A percentile compares a stretch with the other conserved stretches of the same genome.
Evolutionary conservation across 768 basidiomycete genomes (phyloP).

Genomic region (Tephrocybe sp.): DNA sequence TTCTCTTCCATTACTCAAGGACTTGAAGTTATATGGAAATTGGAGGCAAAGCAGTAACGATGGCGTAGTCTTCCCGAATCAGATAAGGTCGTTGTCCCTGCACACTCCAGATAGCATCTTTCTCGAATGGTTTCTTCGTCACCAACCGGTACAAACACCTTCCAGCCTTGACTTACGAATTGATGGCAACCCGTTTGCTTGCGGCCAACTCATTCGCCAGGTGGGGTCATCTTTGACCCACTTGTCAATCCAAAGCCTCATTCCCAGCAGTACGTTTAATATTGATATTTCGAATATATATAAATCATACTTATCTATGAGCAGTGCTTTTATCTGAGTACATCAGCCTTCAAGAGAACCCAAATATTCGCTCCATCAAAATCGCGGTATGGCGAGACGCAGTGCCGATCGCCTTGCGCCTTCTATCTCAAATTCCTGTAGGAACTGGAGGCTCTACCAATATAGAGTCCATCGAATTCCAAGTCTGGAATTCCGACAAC

Average conservation of each 20-base stretch:
- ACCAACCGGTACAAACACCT: not conserved
- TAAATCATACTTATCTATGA: not conserved
- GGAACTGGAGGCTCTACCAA: not conserved
- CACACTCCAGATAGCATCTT: not conserved
- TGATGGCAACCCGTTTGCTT: not conserved
- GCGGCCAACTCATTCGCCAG: not conserved
- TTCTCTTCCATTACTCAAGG: conserved; percentile 2
- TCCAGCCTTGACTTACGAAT: not conserved
- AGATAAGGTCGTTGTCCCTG: not conserved
- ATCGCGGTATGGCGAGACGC: not conserved
- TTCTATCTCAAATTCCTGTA: not conserved
- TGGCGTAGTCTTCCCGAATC: not conserved
- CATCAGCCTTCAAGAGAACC: not conserved
- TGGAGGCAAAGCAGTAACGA: not conserved
- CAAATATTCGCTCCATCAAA: not conserved
- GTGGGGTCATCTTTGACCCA: not conserved
- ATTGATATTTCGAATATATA: not conserved
- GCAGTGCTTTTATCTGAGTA: not conserved
- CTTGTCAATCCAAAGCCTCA: not conserved
- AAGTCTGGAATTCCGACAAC: not conserved
- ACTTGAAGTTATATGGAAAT: not conserved
- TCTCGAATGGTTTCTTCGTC: not conserved
- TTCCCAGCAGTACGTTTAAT: not conserved
- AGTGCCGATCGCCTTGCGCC: not conserved
- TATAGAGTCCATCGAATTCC: conserved; percentile 1